Base-by-base conservation (phyloP, 1,284 basidiomycete species). In the Athelia psychrophila region DNA sequence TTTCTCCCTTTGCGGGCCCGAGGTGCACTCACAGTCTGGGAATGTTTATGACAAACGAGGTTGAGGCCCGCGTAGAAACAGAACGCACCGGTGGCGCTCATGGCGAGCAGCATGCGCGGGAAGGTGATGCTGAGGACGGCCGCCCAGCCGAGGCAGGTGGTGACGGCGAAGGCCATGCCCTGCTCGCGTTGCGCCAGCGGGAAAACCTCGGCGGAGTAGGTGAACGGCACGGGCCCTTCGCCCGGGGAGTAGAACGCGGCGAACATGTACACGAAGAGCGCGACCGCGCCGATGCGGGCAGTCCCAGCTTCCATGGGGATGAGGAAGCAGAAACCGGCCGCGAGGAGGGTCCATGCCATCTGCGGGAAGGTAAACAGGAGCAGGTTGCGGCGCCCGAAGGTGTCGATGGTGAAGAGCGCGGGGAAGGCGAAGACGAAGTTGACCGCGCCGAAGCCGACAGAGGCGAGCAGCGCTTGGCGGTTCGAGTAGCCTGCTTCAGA, bases 181-280 rank as follows among this genome's bases (percentile, higher is more conserved):
- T 86, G 69, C 54, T 88, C 84, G 56, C 84, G 70, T 56, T 83
- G 78, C 8, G 80, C 79, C n/a, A 85, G 70, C 10, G 83, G 83
- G 71, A 84, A 85, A 12, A 81, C 81, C 60, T 85, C 82, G 1
- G 83, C 81, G 12, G 79, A 80, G 60, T 82, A 81, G 4, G 82
- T 78, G 61, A 80, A 84, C 0, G 86, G 84, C 3, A 91, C 88
- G 10, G 88, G 88, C 1, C 88, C 86, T 67, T 88, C 85, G 48
- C 84, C 79, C 6, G 78, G 74, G 0, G 77, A 81, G 62, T 85
- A 86, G 62, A 80, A 78, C 2, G 75, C 75, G 2, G 73, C 74
- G 58, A 83, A 84, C 15, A 84, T 54, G 67, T 81, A 83, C 55
- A 87, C 64, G 59, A 84, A 81, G 3, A 84, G 64, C 0, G 80